These are phyloP conservation scores for Pyrenula aspistea DNA, from an alignment of 495 filamentous ascomycete genomes.

Conservation along the genomic window DNA sequence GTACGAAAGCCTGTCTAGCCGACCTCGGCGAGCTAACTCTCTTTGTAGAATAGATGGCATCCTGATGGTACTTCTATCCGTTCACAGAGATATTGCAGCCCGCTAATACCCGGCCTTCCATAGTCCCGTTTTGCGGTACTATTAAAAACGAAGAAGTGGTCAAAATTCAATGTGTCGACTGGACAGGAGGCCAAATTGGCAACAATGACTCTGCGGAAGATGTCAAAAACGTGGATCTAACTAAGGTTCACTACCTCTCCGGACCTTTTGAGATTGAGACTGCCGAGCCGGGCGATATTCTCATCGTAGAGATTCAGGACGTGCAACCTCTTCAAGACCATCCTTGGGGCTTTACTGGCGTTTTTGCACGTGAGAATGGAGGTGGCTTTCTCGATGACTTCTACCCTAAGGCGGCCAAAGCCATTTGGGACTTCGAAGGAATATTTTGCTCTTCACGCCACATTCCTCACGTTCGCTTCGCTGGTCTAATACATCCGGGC, in stretches of 20 bases:
- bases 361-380: slow-evolving; percentile 75
- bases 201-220: slow-evolving; percentile 91
- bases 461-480: slow-evolving; percentile 78
- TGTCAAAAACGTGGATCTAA: slow-evolving; percentile 74
- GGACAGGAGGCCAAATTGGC: slow-evolving; percentile 74
- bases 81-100: slow-evolving; percentile 1
- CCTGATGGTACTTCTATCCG: slow-evolving; percentile 55
- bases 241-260: slow-evolving; percentile 73
- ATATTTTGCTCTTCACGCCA: slow-evolving; percentile 87
- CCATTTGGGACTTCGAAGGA: slow-evolving; percentile 96
- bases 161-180: slow-evolving; percentile 92
- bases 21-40: neutral
- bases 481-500: slow-evolving; percentile 88
- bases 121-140: slow-evolving; percentile 63
- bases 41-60: slow-evolving; percentile 77
- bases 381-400: slow-evolving; percentile 87
- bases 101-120: slow-evolving; percentile 1
- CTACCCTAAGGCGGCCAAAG: slow-evolving; percentile 82
- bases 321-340: slow-evolving; percentile 81
- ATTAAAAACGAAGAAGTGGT: slow-evolving; percentile 83
- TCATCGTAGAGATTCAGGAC: slow-evolving; percentile 90
- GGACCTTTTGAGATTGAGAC: slow-evolving; percentile 86
- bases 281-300: slow-evolving; percentile 75
- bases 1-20: slow-evolving; percentile 32
- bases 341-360: slow-evolving; percentile 86